Evolutionary conservation across 192 early-diverging fungal genomes (phyloP), one percentile per base, ranked within the genome.

Genomic region (Chytriomyces confervae): DNA sequence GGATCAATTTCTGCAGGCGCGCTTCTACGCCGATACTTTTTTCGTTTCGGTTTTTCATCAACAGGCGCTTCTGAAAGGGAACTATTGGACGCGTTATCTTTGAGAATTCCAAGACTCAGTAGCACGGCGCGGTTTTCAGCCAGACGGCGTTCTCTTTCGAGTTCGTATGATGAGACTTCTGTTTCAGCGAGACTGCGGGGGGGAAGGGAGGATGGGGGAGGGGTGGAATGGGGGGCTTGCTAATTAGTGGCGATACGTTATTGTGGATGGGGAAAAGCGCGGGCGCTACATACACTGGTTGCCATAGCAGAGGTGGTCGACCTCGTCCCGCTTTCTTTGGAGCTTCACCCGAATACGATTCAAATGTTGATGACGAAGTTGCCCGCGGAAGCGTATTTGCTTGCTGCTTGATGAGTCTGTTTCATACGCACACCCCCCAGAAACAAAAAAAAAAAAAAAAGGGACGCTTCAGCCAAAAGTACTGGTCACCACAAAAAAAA

Each of bases 131-230:
- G 29, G 50, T 79, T 79, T 65, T 79, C 69, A 16, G 61, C 61
- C 2, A 79, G 20, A 9, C 77, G 77, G 6, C 43, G 61, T 66
- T 79, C 77, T 8, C 77, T 69, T 47, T 79, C 77, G n/a, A 72
- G 44, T 66, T 79, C 77, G 47, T 79, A 79, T 2, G 77, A 61
- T 62, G 65, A 69, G 18, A 79, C 69, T 47, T 50, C 46, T 45
- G 7, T 29, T 44, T 74, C 72, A 10, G 46, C 72, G 62, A 74
- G 7, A 27, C 61, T 74, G 23, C 1, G 36, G 36, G 29, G 29
- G 2, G 2, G 2, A 36, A 36, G 24, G 24, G 24, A 27, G 24
- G 24, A 27, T n/a, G n/a, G n/a, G n/a, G n/a, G n/a, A n/a, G n/a
- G 24, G 24, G 24, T 27, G 24, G 24, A 36, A 36, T 36, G 53